Percentiles rank a stretch among this genome's conserved stretches.
phyloP scores from a whole-genome alignment of 2,329 filamentous ascomycete species.

The Rutstroemia sp. region DNA sequence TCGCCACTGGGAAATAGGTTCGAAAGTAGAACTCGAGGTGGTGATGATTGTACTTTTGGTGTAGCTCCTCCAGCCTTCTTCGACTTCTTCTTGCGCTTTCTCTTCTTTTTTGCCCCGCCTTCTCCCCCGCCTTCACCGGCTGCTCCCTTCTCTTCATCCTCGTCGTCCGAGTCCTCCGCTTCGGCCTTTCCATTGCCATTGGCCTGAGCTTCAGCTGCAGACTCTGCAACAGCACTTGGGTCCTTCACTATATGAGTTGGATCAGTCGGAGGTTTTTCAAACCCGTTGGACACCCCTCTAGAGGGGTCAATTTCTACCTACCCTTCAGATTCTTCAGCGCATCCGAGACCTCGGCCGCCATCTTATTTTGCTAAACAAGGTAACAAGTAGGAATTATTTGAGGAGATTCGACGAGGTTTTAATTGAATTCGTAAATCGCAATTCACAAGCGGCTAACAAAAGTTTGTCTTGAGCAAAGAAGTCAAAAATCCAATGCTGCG shows the following conservation, averaged over 20 bases:
- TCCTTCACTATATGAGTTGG: slow-evolving; percentile 23
- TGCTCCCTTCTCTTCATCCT: slow-evolving; percentile 37
- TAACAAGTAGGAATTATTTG: background rate
- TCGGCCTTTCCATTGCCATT: slow-evolving; percentile 22
- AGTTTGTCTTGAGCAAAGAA: too few relatives aligned
- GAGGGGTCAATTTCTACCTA: slow-evolving; percentile 24
- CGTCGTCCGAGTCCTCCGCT: slow-evolving; percentile 45
- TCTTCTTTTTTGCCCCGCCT: slow-evolving; percentile 53
- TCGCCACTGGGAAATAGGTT: slow-evolving; percentile 64
- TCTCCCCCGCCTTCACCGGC: slow-evolving; percentile 33
- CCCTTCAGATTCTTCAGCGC: slow-evolving; percentile 89
- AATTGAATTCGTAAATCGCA: too few relatives aligned
- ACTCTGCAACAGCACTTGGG: slow-evolving; percentile 24
- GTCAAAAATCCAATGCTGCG: too few relatives aligned
- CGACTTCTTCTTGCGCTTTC: slow-evolving; percentile 66
- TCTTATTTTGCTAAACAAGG: slow-evolving; percentile 11
- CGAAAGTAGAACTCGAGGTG: slow-evolving; percentile 66
- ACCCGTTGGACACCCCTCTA: background rate
- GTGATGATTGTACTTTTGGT: slow-evolving; percentile 66
- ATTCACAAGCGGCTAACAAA: too few relatives aligned
- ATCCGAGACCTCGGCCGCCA: slow-evolving; percentile 51
- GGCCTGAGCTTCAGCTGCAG: slow-evolving; percentile 20
- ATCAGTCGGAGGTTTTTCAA: slow-evolving; percentile 31
- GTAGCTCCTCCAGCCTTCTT: slow-evolving; percentile 57
- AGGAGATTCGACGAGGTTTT: too few relatives aligned